Evolutionary conservation across 2,329 filamentous ascomycete genomes (phyloP).

Genomic region (Diaporthe eres): DNA sequence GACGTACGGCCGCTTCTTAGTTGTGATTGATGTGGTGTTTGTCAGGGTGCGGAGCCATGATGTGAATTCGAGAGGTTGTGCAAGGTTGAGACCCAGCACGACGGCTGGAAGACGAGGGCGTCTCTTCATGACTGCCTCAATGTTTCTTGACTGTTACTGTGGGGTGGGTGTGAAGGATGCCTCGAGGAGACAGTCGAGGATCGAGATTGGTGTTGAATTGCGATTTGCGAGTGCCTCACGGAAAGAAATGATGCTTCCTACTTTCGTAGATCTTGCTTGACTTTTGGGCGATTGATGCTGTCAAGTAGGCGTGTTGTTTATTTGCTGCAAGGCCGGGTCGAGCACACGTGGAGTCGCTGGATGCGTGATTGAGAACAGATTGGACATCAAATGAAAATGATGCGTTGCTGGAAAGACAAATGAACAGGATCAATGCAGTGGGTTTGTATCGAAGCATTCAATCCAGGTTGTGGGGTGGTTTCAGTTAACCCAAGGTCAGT

Average conservation of each 20-base stretch:
- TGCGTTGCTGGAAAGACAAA: accelerated
- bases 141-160: not conserved
- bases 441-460: not conserved
- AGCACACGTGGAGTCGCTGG: not conserved
- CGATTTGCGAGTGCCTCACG: not conserved
- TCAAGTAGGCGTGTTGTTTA: not conserved
- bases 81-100: not conserved
- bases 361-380: too few species aligned
- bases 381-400: not conserved
- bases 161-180: not conserved
- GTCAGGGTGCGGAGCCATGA: not conserved
- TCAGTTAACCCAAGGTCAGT: not conserved
- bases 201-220: not conserved
- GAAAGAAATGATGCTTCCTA: too few species aligned
- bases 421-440: not conserved
- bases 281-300: not conserved
- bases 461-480: not conserved
- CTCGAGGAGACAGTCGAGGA: not conserved
- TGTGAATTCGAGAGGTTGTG: not conserved
- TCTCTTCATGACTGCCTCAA: not conserved
- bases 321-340: not conserved
- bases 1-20: not conserved
- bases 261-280: not conserved
- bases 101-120: not conserved
- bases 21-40: not conserved